Evolutionary conservation across 768 basidiomycete genomes (phyloP), one percentile per base, ranked within the genome.

Genomic region (Lactifluus subvellereus): DNA sequence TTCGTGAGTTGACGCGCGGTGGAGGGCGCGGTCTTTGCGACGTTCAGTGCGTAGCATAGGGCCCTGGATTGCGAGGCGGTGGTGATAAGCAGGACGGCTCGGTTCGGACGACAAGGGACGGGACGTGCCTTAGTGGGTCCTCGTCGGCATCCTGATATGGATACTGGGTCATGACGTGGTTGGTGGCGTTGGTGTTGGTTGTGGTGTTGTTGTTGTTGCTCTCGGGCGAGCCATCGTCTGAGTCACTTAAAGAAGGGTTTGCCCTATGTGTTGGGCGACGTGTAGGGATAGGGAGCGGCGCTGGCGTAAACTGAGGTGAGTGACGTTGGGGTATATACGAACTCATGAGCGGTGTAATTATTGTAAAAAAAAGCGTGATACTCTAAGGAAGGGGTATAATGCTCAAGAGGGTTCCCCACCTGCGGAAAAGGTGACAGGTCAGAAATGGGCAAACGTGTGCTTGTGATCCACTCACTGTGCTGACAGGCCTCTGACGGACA

Each of bases 91-190:
- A 27, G 27, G 27, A 27, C 27, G 27, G 27, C 27, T 27, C 27
- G 27, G 27, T 27, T 27, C 27, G 27, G 27, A 27, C 2, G 27
- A 42, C 1, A 13, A 35, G 35, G 30, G n/a, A 27, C 14, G 10
- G 16, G 13, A 37, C 45, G 8, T 54, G 37, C 64, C 51, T 54
- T 35, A 66, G 54, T 6, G 66, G 59, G 54, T 67, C 60, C 57
- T 66, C 66, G 43, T 67, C 66, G 0, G 43, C 51, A 49, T 48
- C 54, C 54, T 58, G 55, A 45, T 62, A 57, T 20, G 65, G 64
- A 52, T 60, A 54, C 30, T 61, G 66, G 30, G 64, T 61, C 64
- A 67, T 65, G 52, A 45, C 13, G 33, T 58, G 33, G 16, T 54
- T 40, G 16, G 50, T 47, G 37, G 51, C 32, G 10, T 43, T 56